These are phyloP conservation scores for Colletotrichum tropicale DNA, from an alignment of 2,329 filamentous ascomycete species.

Conservation along the genomic window DNA sequence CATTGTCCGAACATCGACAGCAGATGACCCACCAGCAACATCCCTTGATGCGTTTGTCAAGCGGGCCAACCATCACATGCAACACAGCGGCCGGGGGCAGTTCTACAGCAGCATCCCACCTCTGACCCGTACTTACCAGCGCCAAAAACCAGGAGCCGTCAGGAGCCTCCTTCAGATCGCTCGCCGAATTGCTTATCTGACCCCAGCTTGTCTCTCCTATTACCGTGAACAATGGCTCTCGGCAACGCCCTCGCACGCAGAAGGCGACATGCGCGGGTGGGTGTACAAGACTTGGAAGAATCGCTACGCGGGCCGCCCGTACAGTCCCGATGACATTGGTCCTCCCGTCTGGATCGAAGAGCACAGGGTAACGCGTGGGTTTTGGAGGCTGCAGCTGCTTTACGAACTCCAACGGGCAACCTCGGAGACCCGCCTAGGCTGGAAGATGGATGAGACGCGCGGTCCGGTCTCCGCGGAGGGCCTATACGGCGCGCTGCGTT, in stretches of 20 bases:
- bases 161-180: background rate
- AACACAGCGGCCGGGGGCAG: background rate
- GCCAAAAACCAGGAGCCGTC: background rate
- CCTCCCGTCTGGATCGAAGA: background rate
- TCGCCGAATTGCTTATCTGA: background rate
- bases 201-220: background rate
- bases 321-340: background rate
- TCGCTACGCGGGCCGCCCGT: background rate
- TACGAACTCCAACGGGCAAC: background rate
- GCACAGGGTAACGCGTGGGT: background rate
- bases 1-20: background rate
- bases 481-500: background rate
- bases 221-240: background rate
- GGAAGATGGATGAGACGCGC: background rate
- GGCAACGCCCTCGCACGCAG: background rate
- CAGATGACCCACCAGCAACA: background rate
- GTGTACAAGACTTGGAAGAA: background rate
- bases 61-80: background rate
- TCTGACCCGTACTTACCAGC: background rate
- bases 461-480: background rate
- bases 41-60: background rate
- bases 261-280: background rate
- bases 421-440: background rate
- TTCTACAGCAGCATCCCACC: background rate
- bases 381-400: background rate